These are phyloP conservation scores for Clonostachys solani DNA, from an alignment of 2,329 filamentous ascomycete species.

Conservation along the genomic window DNA sequence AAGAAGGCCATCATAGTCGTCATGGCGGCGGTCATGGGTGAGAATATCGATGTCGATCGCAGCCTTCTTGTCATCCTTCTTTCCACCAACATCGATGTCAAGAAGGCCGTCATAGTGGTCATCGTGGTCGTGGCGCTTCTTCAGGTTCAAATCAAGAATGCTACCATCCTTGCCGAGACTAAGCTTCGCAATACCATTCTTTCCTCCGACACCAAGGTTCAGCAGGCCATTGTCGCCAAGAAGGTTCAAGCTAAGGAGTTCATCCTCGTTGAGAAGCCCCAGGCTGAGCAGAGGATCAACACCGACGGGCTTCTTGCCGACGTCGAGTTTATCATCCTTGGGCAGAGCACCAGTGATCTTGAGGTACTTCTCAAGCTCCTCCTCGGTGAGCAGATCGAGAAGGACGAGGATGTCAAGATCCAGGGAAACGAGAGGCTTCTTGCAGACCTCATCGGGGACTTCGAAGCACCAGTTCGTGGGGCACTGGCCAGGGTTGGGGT, in stretches of 20 bases:
- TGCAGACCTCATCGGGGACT: constrained; percentile 11
- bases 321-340: constrained; percentile 3
- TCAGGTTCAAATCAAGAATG: not conserved
- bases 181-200: constrained; percentile 6
- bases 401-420: constrained; percentile 11
- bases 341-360: constrained; percentile 5
- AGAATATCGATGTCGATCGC: constrained; percentile 5
- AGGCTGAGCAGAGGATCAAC: constrained; percentile 2
- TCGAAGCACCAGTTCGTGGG: constrained; percentile 5
- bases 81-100: not conserved
- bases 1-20: constrained; percentile 2
- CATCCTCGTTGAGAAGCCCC: not conserved
- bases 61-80: not conserved
- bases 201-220: constrained; percentile 6
- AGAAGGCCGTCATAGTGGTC: not conserved
- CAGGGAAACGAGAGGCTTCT: constrained; percentile 9
- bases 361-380: constrained; percentile 13
- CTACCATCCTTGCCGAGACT: constrained; percentile 2
- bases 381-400: constrained; percentile 11
- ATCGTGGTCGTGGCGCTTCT: not conserved
- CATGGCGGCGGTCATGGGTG: constrained; percentile 1
- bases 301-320: constrained; percentile 3
- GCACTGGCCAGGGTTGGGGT: not conserved
- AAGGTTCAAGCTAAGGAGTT: constrained; percentile 6
- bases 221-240: constrained; percentile 5